Evolutionary conservation across 805 yeast species (phyloP).

Genomic region (Starmerella powellii): DNA sequence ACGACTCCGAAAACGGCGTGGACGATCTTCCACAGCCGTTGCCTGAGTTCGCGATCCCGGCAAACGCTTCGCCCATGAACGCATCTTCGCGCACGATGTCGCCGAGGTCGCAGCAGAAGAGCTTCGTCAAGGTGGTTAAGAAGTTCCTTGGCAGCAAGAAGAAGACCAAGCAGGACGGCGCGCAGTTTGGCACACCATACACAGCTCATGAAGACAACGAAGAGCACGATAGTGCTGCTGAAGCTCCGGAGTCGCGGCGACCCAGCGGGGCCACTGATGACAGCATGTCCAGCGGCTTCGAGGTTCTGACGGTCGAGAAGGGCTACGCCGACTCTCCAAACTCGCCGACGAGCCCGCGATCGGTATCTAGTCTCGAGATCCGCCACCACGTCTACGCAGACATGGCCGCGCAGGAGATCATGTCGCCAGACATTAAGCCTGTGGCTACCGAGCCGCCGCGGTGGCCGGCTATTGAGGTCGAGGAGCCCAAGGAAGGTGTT

Average conservation of each 20-base stretch:
- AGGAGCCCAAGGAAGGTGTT: background rate
- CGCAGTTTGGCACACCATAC: too few relatives aligned
- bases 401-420: background rate
- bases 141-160: constrained; percentile 3
- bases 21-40: too few relatives aligned
- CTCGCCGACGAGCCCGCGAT: too few relatives aligned
- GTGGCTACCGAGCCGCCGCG: too few relatives aligned
- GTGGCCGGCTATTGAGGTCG: background rate
- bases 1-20: background rate
- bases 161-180: background rate
- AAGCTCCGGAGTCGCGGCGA: too few relatives aligned
- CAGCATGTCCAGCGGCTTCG: too few relatives aligned
- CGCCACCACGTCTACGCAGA: constrained; percentile 1
- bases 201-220: background rate
- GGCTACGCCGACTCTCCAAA: too few relatives aligned
- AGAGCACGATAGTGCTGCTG: background rate
- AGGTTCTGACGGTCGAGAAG: too few relatives aligned
- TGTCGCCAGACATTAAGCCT: too few relatives aligned
- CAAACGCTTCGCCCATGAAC: background rate
- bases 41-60: too few relatives aligned
- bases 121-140: constrained; percentile 4
- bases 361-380: background rate
- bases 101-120: background rate
- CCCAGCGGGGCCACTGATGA: too few relatives aligned
- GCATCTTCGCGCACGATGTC: background rate